Evolutionary conservation across 805 yeast species (phyloP).

Genomic region (Hanseniaspora lachancei): DNA sequence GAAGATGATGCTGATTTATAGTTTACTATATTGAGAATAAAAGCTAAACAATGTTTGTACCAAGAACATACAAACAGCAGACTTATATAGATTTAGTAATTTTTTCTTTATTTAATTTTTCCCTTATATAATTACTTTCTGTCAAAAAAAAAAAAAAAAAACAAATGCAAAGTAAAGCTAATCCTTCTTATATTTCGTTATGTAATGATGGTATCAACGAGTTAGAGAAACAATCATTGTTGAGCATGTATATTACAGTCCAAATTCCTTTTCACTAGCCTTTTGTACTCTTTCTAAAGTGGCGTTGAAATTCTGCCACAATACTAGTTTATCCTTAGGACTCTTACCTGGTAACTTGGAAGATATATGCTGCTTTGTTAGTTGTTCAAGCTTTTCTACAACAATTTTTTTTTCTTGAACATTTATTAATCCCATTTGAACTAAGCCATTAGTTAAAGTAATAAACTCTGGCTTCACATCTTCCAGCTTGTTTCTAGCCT

Average conservation of each 20-base stretch:
- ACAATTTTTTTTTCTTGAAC: slow-evolving; percentile 2
- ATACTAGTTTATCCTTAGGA: not conserved
- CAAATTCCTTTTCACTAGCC: slow-evolving; percentile 3
- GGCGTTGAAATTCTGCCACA: not conserved
- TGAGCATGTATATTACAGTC: not conserved
- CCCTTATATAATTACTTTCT: no score
- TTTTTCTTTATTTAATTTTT: not conserved
- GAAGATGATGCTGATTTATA: slow-evolving; percentile 99
- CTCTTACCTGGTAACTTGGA: not conserved
- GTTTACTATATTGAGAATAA: slow-evolving; percentile 15
- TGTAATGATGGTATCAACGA: no score
- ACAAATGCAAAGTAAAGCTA: no score
- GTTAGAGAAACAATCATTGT: not conserved
- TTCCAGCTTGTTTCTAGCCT: slow-evolving; percentile 2
- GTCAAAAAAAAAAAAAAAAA: no score
- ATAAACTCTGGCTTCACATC: not conserved
- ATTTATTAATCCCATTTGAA: slow-evolving; percentile 3
- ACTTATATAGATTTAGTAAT: not conserved
- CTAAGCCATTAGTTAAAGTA: not conserved
- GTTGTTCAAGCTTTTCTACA: not conserved
- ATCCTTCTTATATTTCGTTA: no score
- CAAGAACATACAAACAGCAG: no score
- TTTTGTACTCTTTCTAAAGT: not conserved
- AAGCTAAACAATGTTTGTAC: no score
- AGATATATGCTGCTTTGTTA: not conserved